Percentiles rank a stretch among this genome's conserved stretches.
Conservation (phyloP, 1,284 basidiomycete genomes). For the Puccinia brachypodii region DNA sequence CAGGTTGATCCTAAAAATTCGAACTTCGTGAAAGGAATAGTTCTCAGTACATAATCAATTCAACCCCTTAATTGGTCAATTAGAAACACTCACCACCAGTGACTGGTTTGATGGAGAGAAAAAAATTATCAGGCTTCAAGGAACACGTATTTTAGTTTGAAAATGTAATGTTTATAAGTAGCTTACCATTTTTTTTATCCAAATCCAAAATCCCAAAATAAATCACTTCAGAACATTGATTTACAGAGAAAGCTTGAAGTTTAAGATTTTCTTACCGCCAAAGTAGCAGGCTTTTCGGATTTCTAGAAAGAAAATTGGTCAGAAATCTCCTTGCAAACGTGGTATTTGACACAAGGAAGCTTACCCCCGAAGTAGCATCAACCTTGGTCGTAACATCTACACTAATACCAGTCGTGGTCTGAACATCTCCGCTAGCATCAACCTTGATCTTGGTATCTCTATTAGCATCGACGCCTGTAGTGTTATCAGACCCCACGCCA, state of each 20-base stretch:
- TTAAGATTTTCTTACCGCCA: background rate
- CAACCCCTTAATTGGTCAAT: background rate
- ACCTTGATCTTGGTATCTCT: too few species aligned
- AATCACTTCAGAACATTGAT: background rate
- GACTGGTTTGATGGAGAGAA: too few species aligned
- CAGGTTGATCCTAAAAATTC: background rate
- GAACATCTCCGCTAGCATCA: too few species aligned
- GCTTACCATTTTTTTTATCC: background rate
- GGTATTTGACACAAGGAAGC: background rate
- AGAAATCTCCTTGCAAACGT: background rate
- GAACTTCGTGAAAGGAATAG: background rate
- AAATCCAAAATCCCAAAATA: background rate
- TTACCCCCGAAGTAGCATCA: background rate
- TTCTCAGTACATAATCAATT: background rate
- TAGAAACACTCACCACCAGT: background rate
- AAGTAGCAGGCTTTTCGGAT: background rate
- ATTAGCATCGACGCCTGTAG: too few species aligned
- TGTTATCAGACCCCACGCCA: too few species aligned
- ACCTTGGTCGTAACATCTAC: background rate
- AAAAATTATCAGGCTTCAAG: too few species aligned
- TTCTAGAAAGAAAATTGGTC: background rate
- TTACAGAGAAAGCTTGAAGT: background rate
- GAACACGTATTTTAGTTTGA: too few species aligned
- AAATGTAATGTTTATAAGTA: background rate
- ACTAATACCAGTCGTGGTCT: too few species aligned